These are phyloP conservation scores for Graphiopsis chlorocephala DNA, from an alignment of 2,329 filamentous ascomycete genomes.

Conservation along the genomic window DNA sequence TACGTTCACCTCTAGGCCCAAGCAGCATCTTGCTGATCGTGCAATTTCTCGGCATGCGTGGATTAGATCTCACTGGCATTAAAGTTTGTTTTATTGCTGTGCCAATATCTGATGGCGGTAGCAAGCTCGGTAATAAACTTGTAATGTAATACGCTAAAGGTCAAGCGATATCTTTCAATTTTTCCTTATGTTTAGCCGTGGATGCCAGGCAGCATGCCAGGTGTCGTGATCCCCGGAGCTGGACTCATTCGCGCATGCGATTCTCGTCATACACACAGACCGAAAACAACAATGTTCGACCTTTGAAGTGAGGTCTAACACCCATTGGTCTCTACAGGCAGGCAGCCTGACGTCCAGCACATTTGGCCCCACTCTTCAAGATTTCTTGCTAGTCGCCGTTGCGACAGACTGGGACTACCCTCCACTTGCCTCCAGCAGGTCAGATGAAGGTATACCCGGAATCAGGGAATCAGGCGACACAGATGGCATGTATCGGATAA, in stretches of 20 bases:
- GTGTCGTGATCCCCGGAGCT: not conserved
- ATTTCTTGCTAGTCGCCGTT: not conserved
- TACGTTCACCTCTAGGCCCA: not conserved
- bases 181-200: not conserved
- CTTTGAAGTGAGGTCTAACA: not conserved
- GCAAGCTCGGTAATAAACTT: not conserved
- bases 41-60: not conserved
- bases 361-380: not conserved
- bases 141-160: not conserved
- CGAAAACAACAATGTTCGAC: not conserved
- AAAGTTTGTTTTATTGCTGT: not conserved
- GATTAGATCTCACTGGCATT: not conserved
- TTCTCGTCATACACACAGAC: not conserved
- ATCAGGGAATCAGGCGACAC: not conserved
- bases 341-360: not conserved
- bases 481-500: not conserved
- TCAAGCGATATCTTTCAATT: not conserved
- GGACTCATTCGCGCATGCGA: not conserved
- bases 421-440: not conserved
- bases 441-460: not conserved
- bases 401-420: not conserved
- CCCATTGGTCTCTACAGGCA: not conserved
- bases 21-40: not conserved
- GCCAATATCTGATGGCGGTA: not conserved
- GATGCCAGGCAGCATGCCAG: not conserved